Conservation (phyloP, 2,329 filamentous ascomycete species). For the Fusarium stilboides region DNA sequence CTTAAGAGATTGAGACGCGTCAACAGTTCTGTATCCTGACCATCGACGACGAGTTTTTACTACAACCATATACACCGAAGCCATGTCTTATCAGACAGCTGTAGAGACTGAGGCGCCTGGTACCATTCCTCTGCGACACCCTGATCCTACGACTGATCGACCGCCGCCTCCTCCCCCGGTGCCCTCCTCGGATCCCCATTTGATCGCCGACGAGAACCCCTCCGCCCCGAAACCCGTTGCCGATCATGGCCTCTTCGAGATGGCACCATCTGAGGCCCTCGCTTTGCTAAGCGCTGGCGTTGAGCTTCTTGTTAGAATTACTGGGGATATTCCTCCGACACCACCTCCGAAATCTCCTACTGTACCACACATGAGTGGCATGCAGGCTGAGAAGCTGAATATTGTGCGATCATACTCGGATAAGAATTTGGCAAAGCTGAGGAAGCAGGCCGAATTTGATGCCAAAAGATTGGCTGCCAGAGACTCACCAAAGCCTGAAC, state of each 20-base stretch:
- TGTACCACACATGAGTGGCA: slow-evolving; percentile 76
- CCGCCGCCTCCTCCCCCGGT: slow-evolving; percentile 60
- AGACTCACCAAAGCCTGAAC: slow-evolving; percentile 26
- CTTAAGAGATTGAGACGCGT: slow-evolving; percentile 48
- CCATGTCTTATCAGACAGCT: slow-evolving; percentile 47
- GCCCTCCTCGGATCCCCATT: slow-evolving; percentile 57
- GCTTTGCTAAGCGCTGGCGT: slow-evolving; percentile 82
- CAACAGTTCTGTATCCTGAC: slow-evolving; percentile 48
- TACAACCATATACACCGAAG: slow-evolving; percentile 8
- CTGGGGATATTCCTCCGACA: slow-evolving; percentile 86
- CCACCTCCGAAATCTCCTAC: slow-evolving; percentile 76
- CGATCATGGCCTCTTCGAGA: slow-evolving; percentile 78
- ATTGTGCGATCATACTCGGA: slow-evolving; percentile 72
- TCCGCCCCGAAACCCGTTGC: slow-evolving; percentile 49
- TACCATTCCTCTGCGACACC: slow-evolving; percentile 42
- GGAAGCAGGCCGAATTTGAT: slow-evolving; percentile 58
- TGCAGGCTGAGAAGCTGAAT: slow-evolving; percentile 74
- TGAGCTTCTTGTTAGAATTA: slow-evolving; percentile 79
- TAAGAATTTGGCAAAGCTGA: slow-evolving; percentile 64
- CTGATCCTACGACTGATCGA: slow-evolving; percentile 44
- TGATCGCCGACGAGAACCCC: slow-evolving; percentile 49
- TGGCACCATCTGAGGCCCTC: slow-evolving; percentile 82
- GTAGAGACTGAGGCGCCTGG: slow-evolving; percentile 43
- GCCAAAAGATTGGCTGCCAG: slow-evolving; percentile 44
- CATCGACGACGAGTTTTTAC: slow-evolving; percentile 6